These are phyloP conservation scores for Rhodotorula sp. DNA, from an alignment of 1,284 basidiomycete species.

Conservation along the genomic window DNA sequence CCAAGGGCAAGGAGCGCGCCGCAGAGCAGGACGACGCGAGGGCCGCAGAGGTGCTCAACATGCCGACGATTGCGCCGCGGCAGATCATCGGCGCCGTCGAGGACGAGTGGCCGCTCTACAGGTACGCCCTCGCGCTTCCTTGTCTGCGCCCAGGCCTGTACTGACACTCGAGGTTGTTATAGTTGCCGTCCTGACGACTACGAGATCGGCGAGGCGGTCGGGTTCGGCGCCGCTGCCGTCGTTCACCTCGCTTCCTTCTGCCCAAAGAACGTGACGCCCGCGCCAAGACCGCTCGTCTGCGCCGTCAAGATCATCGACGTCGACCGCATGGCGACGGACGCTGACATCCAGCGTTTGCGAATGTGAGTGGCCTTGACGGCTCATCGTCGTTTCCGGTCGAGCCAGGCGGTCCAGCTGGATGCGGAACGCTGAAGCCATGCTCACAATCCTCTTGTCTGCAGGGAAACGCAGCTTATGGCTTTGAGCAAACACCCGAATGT, in stretches of 20 bases:
- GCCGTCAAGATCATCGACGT: slow-evolving; percentile 70
- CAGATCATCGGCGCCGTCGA: slow-evolving; percentile 70
- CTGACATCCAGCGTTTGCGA: slow-evolving; percentile 46
- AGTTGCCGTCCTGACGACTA: slow-evolving; percentile 73
- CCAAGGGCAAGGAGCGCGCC: slow-evolving; percentile 18
- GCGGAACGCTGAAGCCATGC: not conserved
- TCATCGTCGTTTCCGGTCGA: not conserved
- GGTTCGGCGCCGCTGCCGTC: slow-evolving; percentile 79
- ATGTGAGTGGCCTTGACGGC: slow-evolving; percentile 20
- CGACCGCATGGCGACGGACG: slow-evolving; percentile 59
- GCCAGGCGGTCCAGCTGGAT: not conserved
- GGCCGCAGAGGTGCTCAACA: not conserved
- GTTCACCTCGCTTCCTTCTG: slow-evolving; percentile 70
- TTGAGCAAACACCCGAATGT: slow-evolving; percentile 91
- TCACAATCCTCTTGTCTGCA: slow-evolving; percentile 50
- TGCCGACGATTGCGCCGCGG: slow-evolving; percentile 13
- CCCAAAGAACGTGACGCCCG: slow-evolving; percentile 52
- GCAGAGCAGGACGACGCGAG: not conserved
- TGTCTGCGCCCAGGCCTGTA: not conserved
- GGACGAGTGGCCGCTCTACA: slow-evolving; percentile 81
- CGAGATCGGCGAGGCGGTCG: slow-evolving; percentile 61
- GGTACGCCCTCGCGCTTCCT: slow-evolving; percentile 53
- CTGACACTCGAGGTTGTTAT: slow-evolving; percentile 33
- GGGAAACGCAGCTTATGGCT: slow-evolving; percentile 88
- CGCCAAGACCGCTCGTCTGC: slow-evolving; percentile 45